These are phyloP conservation scores for Inonotus hispidus DNA, from an alignment of 1,284 basidiomycete species.

Conservation along the genomic window DNA sequence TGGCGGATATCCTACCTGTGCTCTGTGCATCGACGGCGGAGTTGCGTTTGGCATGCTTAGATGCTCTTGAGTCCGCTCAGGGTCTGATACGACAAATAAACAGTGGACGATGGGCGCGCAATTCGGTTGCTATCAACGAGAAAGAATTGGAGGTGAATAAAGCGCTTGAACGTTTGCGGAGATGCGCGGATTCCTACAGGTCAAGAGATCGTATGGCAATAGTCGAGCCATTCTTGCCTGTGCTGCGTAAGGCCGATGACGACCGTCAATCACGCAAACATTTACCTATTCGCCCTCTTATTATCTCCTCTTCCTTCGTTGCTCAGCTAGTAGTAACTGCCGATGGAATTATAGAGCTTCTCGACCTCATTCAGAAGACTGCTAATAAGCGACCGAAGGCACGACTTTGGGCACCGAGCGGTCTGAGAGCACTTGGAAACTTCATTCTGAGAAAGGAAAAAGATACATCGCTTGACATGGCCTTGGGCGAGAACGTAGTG, in stretches of 20 bases:
- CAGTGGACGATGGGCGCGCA: slow-evolving; percentile 38
- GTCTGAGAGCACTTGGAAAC: slow-evolving; percentile 38
- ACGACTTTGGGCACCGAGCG: slow-evolving; percentile 48
- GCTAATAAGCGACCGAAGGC: slow-evolving; percentile 34
- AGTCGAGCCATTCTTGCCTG: slow-evolving; percentile 41
- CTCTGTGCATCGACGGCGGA: slow-evolving; percentile 39
- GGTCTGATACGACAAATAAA: slow-evolving; percentile 42
- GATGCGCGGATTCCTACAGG: slow-evolving; percentile 38
- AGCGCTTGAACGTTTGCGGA: slow-evolving; percentile 32
- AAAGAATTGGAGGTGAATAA: slow-evolving; percentile 33
- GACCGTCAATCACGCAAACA: slow-evolving; percentile 12
- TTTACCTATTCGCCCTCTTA: slow-evolving; percentile 37
- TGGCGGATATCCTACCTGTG: slow-evolving; percentile 44
- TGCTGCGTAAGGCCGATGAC: slow-evolving; percentile 23
- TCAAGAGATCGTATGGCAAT: slow-evolving; percentile 36
- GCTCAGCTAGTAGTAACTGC: slow-evolving; percentile 38
- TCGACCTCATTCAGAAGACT: slow-evolving; percentile 38
- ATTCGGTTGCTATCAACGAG: slow-evolving; percentile 22
- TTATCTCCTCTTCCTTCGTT: slow-evolving; percentile 43
- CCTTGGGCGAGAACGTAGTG: slow-evolving; percentile 7
- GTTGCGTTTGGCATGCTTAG: slow-evolving; percentile 35
- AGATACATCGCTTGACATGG: slow-evolving; percentile 22
- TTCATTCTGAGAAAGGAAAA: slow-evolving; percentile 27
- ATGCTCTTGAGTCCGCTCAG: slow-evolving; percentile 32
- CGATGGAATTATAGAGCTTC: slow-evolving; percentile 40